Evolutionary conservation across 441 rosid genomes (phyloP).

Genomic region (Francoa sonchifolia): DNA sequence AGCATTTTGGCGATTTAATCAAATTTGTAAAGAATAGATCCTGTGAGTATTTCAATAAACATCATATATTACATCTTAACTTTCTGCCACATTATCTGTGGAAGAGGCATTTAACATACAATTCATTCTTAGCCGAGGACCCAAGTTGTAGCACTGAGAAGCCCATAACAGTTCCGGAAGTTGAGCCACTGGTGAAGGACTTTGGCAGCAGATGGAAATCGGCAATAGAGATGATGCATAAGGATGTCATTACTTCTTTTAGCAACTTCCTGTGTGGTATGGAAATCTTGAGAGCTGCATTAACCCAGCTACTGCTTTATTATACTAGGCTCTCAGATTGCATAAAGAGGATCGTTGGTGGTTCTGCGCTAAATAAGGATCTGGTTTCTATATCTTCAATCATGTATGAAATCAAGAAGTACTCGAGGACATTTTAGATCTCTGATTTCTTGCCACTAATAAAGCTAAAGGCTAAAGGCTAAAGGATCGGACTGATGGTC

Average conservation of each 20-base stretch:
- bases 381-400: conserved; percentile 85
- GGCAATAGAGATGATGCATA: conserved; percentile 94
- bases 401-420: conserved; percentile 96
- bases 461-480: no score
- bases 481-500: no score
- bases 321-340: conserved; percentile 88
- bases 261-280: conserved; percentile 93
- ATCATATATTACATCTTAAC: not conserved
- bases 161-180: conserved; percentile 57
- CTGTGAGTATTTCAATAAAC: conserved; percentile 36
- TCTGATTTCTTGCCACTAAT: no score
- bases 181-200: conserved; percentile 68
- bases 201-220: conserved; percentile 82
- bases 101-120: conserved; percentile 7
- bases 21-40: conserved; percentile 84
- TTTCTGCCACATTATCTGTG: not conserved
- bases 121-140: conserved; percentile 66
- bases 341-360: conserved; percentile 69
- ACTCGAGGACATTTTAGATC: conserved; percentile 68
- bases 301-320: conserved; percentile 86
- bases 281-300: conserved; percentile 82
- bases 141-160: conserved; percentile 48
- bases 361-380: conserved; percentile 74
- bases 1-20: conserved; percentile 86
- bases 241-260: conserved; percentile 93